Conservation (phyloP, 768 basidiomycete species). For the Xerocomellus intermedius region DNA sequence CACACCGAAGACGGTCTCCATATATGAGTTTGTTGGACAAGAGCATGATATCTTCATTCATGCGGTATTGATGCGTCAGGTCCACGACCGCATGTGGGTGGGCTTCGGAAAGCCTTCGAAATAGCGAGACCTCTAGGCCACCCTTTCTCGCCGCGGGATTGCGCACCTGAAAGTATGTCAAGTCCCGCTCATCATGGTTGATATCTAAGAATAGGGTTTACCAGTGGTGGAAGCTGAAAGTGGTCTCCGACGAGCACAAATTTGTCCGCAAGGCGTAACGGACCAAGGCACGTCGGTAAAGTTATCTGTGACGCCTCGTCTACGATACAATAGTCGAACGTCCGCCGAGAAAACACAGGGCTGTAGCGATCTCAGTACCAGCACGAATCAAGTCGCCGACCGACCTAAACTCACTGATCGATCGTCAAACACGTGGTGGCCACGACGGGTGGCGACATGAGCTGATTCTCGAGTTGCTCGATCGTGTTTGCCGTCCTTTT, state of each 20-base stretch:
- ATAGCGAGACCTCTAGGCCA: conserved; percentile 87
- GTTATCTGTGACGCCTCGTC: conserved; percentile 99
- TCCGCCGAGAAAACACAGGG: conserved; percentile 78
- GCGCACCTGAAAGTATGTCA: conserved; percentile 58
- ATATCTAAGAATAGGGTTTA: conserved; percentile 33
- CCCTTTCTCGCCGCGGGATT: conserved; percentile 75
- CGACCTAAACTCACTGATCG: conserved; percentile 70
- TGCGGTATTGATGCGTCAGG: conserved; percentile 87
- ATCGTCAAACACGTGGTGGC: conserved; percentile 94
- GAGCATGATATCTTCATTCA: conserved; percentile 95
- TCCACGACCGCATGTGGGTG: conserved; percentile 86
- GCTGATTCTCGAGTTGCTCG: conserved; percentile 78
- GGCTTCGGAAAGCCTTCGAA: conserved; percentile 82
- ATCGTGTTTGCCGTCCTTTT: conserved; percentile 59
- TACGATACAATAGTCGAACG: conserved; percentile 95
- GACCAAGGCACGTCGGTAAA: conserved; percentile 91
- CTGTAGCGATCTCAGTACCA: conserved; percentile 39
- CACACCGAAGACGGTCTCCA: conserved; percentile 71
- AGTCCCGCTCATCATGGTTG: background rate
- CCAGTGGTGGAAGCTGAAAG: conserved; percentile 93
- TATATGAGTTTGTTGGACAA: conserved; percentile 90
- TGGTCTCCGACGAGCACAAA: conserved; percentile 98
- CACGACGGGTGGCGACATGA: conserved; percentile 89
- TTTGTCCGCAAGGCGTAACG: conserved; percentile 82
- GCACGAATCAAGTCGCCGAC: background rate